A percentile compares a stretch with the other conserved stretches of the same genome.
Conservation (phyloP, 257 asterid genomes). For the Jaltomata sinuosa region DNA sequence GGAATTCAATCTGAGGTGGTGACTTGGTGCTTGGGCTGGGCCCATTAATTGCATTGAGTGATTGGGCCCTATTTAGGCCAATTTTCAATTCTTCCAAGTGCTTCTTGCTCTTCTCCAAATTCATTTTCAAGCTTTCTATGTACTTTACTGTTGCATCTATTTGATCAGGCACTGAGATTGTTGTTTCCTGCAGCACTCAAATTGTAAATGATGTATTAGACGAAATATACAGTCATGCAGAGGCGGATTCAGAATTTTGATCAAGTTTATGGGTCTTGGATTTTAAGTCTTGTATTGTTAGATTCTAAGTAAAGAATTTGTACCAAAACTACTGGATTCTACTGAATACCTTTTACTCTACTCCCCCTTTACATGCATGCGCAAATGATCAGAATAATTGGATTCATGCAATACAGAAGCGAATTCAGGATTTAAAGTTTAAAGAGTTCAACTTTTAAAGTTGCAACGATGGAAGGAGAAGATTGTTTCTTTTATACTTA, state of each 20-base stretch:
- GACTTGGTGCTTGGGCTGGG: background rate
- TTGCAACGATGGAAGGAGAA: too few species aligned
- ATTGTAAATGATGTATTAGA: background rate
- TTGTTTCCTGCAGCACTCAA: slow-evolving; percentile 15
- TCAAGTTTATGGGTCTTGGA: background rate
- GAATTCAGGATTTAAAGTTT: background rate
- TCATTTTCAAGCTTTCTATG: slow-evolving; percentile 17
- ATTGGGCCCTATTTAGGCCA: background rate
- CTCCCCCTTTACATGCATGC: background rate
- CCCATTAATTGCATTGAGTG: background rate
- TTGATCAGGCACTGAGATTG: slow-evolving; percentile 35
- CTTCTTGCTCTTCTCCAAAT: slow-evolving; percentile 21
- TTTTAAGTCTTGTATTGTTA: background rate
- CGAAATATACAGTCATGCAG: background rate
- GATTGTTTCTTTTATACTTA: too few species aligned
- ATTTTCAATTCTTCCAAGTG: slow-evolving; percentile 17
- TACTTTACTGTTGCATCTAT: slow-evolving; percentile 30
- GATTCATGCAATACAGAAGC: background rate
- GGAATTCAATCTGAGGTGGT: slow-evolving; percentile 25
- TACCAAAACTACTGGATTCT: background rate
- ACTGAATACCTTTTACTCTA: background rate
- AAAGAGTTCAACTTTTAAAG: too few species aligned
- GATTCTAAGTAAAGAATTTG: background rate
- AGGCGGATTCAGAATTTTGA: background rate
- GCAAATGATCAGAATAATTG: background rate